Conservation (phyloP, 495 filamentous ascomycete species). For the Neurospora tetrasperma region DNA sequence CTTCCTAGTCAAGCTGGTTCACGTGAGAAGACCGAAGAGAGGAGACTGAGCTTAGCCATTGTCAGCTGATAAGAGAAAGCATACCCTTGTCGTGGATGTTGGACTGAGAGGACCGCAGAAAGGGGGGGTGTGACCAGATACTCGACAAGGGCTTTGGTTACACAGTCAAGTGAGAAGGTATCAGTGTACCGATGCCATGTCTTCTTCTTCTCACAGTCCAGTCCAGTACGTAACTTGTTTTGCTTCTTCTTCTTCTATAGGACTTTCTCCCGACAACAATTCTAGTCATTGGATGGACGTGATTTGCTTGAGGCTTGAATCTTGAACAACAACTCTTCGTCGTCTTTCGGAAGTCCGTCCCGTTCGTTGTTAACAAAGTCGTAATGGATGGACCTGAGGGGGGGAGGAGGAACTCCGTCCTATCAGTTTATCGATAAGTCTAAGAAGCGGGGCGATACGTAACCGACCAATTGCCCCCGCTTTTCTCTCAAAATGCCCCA, state of each 20-base stretch:
- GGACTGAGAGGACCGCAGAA: not conserved
- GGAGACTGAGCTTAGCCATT: not conserved
- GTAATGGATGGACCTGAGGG: not conserved
- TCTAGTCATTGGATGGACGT: not conserved
- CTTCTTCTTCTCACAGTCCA: no score
- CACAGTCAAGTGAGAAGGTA: not conserved
- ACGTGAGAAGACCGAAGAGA: not conserved
- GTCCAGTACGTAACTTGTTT: not conserved
- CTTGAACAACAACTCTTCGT: not conserved
- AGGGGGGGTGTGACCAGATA: not conserved
- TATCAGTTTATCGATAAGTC: not conserved
- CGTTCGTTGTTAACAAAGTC: not conserved
- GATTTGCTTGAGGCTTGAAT: not conserved
- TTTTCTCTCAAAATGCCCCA: not conserved
- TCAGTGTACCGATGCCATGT: no score
- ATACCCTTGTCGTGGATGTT: not conserved
- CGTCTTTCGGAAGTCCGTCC: not conserved
- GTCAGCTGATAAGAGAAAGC: not conserved
- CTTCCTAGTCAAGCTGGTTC: not conserved
- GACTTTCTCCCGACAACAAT: not conserved
- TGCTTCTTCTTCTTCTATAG: no score
- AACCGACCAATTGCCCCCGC: not conserved
- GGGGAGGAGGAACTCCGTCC: not conserved
- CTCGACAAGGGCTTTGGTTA: not conserved
- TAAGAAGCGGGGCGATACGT: not conserved